A percentile compares a stretch with the other conserved stretches of the same genome.
phyloP scores from a whole-genome alignment of 169 alveolate genomes.

The Plasmodium billcollinsi region DNA sequence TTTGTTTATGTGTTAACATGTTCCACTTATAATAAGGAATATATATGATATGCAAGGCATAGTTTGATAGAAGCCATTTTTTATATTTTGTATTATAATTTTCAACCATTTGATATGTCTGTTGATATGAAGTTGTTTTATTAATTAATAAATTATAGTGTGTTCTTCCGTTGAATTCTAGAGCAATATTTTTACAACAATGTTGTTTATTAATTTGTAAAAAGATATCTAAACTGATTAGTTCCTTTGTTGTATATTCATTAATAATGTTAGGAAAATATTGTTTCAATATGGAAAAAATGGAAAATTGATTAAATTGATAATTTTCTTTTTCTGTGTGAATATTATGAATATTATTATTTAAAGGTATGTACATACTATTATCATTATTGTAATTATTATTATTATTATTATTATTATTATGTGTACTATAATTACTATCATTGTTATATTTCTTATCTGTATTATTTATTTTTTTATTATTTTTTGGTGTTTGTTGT shows the following conservation, averaged over 20 bases:
- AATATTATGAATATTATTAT: too few species aligned
- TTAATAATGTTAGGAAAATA: conserved; percentile 9
- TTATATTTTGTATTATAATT: conserved; percentile 59
- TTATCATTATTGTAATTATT: too few species aligned
- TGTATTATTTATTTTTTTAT: background rate
- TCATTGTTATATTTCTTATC: too few species aligned
- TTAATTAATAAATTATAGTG: conserved; percentile 42
- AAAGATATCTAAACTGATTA: conserved; percentile 36
- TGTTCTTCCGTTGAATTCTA: conserved; percentile 72
- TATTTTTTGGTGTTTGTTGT: background rate
- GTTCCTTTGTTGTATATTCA: conserved; percentile 41
- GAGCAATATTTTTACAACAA: conserved; percentile 26
- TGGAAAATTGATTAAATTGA: conserved; percentile 21
- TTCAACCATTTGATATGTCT: conserved; percentile 19
- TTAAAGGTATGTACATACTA: too few species aligned
- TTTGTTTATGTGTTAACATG: conserved; percentile 9
- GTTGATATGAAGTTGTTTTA: background rate
- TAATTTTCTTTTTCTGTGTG: conserved; percentile 1
- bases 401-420: too few species aligned
- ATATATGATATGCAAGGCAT: conserved; percentile 14
- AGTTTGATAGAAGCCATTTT: conserved; percentile 36
- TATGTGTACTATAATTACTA: too few species aligned
- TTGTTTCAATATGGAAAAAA: conserved; percentile 28
- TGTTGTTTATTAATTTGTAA: background rate
- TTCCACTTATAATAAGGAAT: conserved; percentile 66